Conservation (phyloP, 176 grass and related monocot genomes). For the Panicum miliaceum region DNA sequence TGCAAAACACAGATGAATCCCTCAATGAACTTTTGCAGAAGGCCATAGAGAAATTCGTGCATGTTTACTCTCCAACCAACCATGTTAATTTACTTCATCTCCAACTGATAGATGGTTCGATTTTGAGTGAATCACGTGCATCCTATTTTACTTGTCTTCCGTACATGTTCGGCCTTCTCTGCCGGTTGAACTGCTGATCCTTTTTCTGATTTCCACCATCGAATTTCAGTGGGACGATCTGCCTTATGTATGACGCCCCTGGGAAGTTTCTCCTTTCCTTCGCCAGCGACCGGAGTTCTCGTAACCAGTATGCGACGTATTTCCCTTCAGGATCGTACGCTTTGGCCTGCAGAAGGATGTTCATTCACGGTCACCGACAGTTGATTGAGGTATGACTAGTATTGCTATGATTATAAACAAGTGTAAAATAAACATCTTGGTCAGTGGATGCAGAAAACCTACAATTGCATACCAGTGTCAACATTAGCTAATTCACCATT, state of each 20-base stretch:
- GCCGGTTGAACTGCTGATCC: slow-evolving; percentile 52
- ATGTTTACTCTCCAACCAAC: neutral
- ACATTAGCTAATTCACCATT: neutral
- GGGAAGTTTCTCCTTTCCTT: slow-evolving; percentile 81
- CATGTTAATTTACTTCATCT: slow-evolving; percentile 4
- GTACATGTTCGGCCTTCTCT: slow-evolving; percentile 52
- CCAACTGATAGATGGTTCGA: neutral
- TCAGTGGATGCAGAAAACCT: neutral
- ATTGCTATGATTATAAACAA: neutral
- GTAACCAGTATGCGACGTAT: slow-evolving; percentile 80
- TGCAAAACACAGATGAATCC: neutral
- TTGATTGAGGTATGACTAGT: neutral
- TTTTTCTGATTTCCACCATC: slow-evolving; percentile 47
- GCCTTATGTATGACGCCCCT: slow-evolving; percentile 73
- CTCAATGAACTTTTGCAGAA: neutral
- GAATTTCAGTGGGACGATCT: slow-evolving; percentile 79
- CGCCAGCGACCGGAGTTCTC: slow-evolving; percentile 51
- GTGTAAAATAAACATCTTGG: neutral
- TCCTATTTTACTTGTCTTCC: slow-evolving; percentile 38
- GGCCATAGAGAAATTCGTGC: neutral
- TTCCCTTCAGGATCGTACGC: slow-evolving; percentile 76
- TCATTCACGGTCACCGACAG: neutral
- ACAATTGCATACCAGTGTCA: neutral
- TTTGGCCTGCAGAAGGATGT: slow-evolving; percentile 65
- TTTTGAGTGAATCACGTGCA: neutral